A percentile compares a stretch with the other conserved stretches of the same genome.
Evolutionary conservation across 768 basidiomycete species (phyloP).

Genomic region (Infundibulicybe gibba): DNA sequence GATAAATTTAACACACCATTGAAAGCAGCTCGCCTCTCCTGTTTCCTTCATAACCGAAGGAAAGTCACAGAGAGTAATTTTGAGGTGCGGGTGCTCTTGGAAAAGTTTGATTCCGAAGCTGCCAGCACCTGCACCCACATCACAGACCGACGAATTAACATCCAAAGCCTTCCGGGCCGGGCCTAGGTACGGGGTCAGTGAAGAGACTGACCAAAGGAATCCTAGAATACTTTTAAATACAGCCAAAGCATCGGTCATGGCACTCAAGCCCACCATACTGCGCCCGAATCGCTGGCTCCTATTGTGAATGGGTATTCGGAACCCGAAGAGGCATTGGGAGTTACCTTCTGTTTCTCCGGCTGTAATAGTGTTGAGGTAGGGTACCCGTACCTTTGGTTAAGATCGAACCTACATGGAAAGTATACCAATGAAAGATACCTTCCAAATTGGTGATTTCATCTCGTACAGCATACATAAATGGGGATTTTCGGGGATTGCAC

Average conservation of each 20-base stretch:
- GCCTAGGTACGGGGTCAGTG: too few species aligned
- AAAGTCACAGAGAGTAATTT: slow-evolving; percentile 34
- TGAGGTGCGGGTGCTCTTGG: too few species aligned
- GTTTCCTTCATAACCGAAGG: slow-evolving; percentile 26
- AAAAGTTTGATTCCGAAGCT: slow-evolving; percentile 30
- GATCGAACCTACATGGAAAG: neutral
- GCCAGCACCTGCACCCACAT: too few species aligned
- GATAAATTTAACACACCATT: neutral
- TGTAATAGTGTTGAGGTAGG: too few species aligned
- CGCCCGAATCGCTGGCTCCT: slow-evolving; percentile 23
- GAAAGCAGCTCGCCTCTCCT: slow-evolving; percentile 7
- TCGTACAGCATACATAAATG: too few species aligned
- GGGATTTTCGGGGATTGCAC: too few species aligned
- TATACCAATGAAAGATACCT: slow-evolving; percentile 1
- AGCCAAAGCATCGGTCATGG: too few species aligned
- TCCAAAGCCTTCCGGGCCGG: too few species aligned
- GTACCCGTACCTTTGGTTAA: too few species aligned
- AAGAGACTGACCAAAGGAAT: slow-evolving; percentile 7
- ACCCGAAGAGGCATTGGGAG: slow-evolving; percentile 8
- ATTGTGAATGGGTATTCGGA: neutral
- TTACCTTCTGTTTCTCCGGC: too few species aligned
- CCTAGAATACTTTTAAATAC: slow-evolving; percentile 19
- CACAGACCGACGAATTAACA: slow-evolving; percentile 29
- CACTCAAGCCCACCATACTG: slow-evolving; percentile 30
- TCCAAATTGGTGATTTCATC: too few species aligned